Conservation (phyloP, 2,329 filamentous ascomycete species). For the Colletotrichum sp. region DNA sequence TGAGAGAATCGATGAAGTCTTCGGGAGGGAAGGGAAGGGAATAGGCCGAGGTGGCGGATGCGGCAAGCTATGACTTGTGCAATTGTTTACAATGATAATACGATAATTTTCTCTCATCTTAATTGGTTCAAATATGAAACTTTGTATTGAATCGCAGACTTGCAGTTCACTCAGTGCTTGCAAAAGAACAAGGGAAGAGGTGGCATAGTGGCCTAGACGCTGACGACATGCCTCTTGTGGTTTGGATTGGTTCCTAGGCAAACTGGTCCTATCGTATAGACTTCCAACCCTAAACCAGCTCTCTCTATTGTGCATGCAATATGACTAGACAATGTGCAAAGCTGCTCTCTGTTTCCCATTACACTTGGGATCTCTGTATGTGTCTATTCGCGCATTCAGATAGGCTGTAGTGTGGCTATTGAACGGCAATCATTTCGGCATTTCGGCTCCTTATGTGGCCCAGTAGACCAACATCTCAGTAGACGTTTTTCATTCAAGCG, state of each 20-base stretch:
- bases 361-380: background rate
- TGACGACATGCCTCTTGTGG: background rate
- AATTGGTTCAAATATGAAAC: background rate
- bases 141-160: background rate
- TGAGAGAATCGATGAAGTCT: background rate
- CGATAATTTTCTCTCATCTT: background rate
- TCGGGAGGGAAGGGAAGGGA: background rate
- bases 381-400: background rate
- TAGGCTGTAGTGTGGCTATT: background rate
- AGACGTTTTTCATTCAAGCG: background rate
- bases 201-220: background rate
- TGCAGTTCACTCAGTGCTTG: background rate
- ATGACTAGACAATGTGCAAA: background rate
- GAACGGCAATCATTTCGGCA: background rate
- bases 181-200: background rate
- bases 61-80: background rate
- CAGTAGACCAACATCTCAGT: background rate
- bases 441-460: background rate
- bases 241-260: background rate
- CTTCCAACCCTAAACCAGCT: background rate
- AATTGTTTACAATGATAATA: background rate
- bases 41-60: background rate
- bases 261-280: background rate
- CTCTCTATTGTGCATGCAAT: background rate
- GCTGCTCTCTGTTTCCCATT: background rate